Conservation (phyloP, 306 rosid species). For the Lathyrus oleraceus region DNA sequence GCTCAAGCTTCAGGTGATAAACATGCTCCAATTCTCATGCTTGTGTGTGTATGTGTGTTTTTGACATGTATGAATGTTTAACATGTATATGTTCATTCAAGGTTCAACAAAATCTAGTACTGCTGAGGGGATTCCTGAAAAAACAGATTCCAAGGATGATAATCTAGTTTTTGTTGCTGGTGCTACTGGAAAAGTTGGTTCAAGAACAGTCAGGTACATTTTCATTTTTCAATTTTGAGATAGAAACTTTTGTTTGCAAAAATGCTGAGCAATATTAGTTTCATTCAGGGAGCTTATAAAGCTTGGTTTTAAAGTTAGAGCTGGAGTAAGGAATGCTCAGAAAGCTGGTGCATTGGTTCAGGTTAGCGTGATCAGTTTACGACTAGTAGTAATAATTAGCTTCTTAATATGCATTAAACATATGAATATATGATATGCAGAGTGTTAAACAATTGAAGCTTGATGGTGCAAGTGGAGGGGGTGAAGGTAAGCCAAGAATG, state of each 20-base stretch:
- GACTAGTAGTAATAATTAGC: neutral
- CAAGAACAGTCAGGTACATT: constrained; percentile 84
- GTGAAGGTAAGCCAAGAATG: constrained; percentile 54
- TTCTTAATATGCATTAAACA: constrained; percentile 31
- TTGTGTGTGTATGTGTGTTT: neutral
- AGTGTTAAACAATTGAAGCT: constrained; percentile 73
- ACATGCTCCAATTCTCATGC: neutral
- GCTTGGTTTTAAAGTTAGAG: constrained; percentile 90
- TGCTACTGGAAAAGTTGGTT: constrained; percentile 95
- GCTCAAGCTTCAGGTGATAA: constrained; percentile 73
- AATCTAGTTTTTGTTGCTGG: constrained; percentile 96
- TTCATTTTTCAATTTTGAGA: constrained; percentile 7
- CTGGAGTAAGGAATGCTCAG: constrained; percentile 75
- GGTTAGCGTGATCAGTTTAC: constrained; percentile 31
- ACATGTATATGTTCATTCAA: constrained; percentile 21
- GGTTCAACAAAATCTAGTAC: constrained; percentile 50
- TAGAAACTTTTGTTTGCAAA: constrained; percentile 10
- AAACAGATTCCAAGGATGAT: constrained; percentile 57
- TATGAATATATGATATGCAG: constrained; percentile 47
- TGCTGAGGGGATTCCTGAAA: constrained; percentile 46
- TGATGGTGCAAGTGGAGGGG: constrained; percentile 52
- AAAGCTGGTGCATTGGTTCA: constrained; percentile 68
- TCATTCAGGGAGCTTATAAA: constrained; percentile 88
- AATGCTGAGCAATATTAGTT: constrained; percentile 30
- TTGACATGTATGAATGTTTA: constrained; percentile 30